These are phyloP conservation scores for Myrica gale DNA, from an alignment of 306 rosid genomes.

Conservation along the genomic window DNA sequence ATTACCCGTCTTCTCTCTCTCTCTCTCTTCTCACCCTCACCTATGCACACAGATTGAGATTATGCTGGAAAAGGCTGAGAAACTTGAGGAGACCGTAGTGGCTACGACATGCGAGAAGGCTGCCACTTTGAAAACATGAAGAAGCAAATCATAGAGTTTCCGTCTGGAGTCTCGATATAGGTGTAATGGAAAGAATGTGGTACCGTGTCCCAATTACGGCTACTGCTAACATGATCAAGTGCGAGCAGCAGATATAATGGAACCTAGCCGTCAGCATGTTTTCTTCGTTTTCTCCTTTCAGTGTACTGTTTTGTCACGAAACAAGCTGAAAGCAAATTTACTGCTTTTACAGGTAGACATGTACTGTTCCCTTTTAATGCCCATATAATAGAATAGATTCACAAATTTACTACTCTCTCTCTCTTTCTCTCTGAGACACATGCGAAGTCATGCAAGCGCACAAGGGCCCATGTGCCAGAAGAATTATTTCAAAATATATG, in stretches of 20 bases:
- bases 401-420: neutral
- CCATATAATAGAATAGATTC: neutral
- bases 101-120: conserved; percentile 23
- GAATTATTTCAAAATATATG: neutral
- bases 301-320: too few species aligned
- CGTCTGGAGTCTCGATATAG: neutral
- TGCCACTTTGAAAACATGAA: conserved; percentile 17
- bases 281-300: neutral
- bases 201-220: neutral
- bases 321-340: neutral
- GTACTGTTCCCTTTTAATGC: conserved; percentile 8
- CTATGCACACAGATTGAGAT: conserved; percentile 48
- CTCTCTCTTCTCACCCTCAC: neutral
- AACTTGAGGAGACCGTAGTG: conserved; percentile 26
- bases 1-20: neutral
- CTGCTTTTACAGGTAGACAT: neutral
- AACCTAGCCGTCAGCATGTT: neutral
- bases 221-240: neutral
- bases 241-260: neutral
- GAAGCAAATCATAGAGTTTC: neutral
- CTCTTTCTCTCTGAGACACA: neutral
- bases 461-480: neutral
- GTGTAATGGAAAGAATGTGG: neutral
- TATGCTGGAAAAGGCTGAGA: conserved; percentile 43
- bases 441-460: neutral